These are phyloP conservation scores for Beverwykella pulmonaria DNA, from an alignment of 495 filamentous ascomycete genomes.

Conservation along the genomic window DNA sequence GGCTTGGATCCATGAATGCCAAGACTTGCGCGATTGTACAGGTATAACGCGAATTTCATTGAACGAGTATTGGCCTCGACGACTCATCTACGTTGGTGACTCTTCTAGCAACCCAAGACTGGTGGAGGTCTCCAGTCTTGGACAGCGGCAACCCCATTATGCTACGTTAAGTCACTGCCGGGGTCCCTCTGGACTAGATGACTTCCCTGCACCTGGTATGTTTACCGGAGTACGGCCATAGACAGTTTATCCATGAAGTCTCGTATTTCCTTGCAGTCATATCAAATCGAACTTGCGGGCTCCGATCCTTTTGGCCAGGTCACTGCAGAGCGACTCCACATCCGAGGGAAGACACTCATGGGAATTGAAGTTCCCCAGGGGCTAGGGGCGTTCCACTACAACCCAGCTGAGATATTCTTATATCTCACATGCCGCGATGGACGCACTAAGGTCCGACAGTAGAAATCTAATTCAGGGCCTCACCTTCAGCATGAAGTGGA, in stretches of 20 bases:
- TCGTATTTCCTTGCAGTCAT: background rate
- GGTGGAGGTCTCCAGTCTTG: background rate
- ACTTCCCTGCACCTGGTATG: background rate
- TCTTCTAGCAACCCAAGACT: background rate
- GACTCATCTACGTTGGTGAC: background rate
- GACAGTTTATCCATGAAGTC: background rate
- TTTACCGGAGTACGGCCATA: background rate
- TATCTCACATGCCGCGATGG: background rate
- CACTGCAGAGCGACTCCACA: background rate
- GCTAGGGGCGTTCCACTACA: background rate
- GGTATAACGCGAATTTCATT: background rate
- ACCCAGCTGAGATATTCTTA: background rate
- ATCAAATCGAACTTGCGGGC: background rate
- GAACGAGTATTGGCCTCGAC: background rate
- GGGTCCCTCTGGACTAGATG: background rate
- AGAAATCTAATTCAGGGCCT: no score
- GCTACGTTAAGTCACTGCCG: slow-evolving; percentile 2
- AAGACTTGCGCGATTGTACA: background rate
- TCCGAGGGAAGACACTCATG: background rate
- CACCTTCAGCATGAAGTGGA: no score
- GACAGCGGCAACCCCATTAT: background rate
- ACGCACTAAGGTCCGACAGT: background rate
- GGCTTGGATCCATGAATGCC: background rate
- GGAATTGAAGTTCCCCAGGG: background rate
- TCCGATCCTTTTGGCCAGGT: background rate